Conservation (phyloP, 2,329 filamentous ascomycete species). For the Nannizziopsis barbatae region DNA sequence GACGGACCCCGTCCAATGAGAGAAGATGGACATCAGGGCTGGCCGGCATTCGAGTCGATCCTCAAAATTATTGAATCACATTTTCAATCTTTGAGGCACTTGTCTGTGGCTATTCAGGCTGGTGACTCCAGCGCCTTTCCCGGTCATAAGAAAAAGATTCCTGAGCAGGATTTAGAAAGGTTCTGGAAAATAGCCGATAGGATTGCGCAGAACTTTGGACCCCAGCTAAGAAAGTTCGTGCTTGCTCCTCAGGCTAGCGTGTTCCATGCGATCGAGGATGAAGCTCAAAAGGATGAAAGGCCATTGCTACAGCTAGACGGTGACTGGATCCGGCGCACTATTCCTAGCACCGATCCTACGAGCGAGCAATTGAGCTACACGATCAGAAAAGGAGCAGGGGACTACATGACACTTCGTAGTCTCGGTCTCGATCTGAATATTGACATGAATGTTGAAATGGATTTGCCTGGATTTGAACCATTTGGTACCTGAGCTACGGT, state of each 20-base stretch:
- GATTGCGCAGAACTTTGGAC: conserved; percentile 3
- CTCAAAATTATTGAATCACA: background rate
- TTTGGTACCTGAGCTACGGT: too few species aligned
- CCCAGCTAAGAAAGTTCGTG: background rate
- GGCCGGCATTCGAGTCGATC: conserved; percentile 3
- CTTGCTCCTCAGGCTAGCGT: conserved; percentile 4
- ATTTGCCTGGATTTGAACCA: too few species aligned
- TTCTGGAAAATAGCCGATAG: conserved; percentile 2
- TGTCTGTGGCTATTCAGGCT: conserved; percentile 4
- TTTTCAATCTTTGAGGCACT: background rate
- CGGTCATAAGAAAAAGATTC: background rate
- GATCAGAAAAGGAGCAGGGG: background rate
- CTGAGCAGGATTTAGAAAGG: conserved; percentile 3
- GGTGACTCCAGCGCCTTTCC: conserved; percentile 5
- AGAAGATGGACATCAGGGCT: background rate
- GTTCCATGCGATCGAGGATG: background rate
- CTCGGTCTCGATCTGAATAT: background rate
- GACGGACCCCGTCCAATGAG: conserved; percentile 1
- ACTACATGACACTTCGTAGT: conserved; percentile 3
- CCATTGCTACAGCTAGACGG: background rate
- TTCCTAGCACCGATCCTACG: background rate
- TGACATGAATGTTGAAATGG: background rate
- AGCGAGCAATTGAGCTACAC: background rate
- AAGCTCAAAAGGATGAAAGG: background rate
- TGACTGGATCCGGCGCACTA: conserved; percentile 1